Base-by-base conservation (phyloP, 1,284 basidiomycete genomes). In the Thecaphora frezii region DNA sequence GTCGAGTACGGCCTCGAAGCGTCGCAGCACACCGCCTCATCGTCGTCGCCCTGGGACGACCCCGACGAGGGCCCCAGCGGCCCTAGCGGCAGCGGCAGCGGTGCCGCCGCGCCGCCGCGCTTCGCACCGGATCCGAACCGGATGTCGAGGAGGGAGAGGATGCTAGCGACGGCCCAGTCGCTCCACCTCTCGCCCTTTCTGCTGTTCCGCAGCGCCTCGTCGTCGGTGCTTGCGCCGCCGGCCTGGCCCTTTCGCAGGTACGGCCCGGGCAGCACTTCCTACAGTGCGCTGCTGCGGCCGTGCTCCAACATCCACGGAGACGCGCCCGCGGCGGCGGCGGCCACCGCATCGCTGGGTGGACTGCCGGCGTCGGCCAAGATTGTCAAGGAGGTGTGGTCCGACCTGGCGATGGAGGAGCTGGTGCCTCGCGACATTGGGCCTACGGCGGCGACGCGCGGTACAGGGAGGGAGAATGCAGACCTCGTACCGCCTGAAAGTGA, bases 361-460 rank as follows among this genome's bases (percentile, higher is more conserved):
- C 24, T 66, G 16, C 56, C 46, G 3, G 55, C 54, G 2, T 51
- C 49, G 1, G 41, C 51, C 40, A 67, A 49, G 43, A 54, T 50
- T 33, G 19, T 51, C 38, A 50, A 36, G 36, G 68, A 67, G 42
- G 63, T 74, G 1, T 74, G 72, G 72, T 53, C 67, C 10, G 72
- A 74, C 44, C 41, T 74, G n/a, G 69, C 62, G 23, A 58, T 74
- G 1, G 72, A 74, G 38, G 53, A 59, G 49, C 51, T 74, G 0
- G 48, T 71, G 2, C 71, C 71, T 4, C 37, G 30, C 10, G 33
- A 39, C 3, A 18, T 66, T 5, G 63, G 58, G 4, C 46, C 46
- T 5, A 58, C 63, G 5, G 58, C 63, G 7, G 63, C 58, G 0
- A 38, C 52, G 2, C 54, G 55, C 2, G 58, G 57, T n/a, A n/a